Evolutionary conservation across 768 basidiomycete species (phyloP).

Genomic region (Phaeotremella fagi): DNA sequence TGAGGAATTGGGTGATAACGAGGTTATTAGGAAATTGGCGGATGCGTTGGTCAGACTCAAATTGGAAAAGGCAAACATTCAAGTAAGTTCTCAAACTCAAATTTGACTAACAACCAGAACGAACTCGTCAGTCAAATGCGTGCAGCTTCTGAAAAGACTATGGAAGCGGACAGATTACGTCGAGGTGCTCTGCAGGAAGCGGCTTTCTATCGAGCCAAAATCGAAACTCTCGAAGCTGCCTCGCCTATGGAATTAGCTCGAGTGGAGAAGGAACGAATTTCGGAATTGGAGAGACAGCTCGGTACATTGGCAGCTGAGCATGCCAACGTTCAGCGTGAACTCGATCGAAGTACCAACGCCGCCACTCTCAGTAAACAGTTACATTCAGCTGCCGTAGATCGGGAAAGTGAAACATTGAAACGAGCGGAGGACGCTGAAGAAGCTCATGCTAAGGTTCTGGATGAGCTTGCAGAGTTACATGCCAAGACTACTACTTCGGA

Average conservation of each 20-base stretch:
- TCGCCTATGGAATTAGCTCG: constrained; percentile 62
- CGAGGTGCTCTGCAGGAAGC: constrained; percentile 83
- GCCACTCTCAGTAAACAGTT: constrained; percentile 64
- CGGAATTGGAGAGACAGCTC: constrained; percentile 66
- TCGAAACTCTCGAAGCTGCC: constrained; percentile 74
- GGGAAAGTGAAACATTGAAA: constrained; percentile 66
- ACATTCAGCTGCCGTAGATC: constrained; percentile 71
- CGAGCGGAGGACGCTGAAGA: constrained; percentile 72
- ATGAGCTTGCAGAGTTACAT: constrained; percentile 68
- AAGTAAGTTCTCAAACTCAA: constrained; percentile 10
- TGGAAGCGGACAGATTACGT: constrained; percentile 72
- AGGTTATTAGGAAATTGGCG: constrained; percentile 52
- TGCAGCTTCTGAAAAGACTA: constrained; percentile 67
- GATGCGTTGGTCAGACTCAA: constrained; percentile 74
- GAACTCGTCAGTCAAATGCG: constrained; percentile 63
- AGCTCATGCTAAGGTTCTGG: constrained; percentile 58
- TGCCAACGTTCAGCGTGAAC: constrained; percentile 56
- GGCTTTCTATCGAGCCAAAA: constrained; percentile 89
- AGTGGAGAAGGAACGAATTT: constrained; percentile 72
- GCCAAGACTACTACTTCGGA: constrained; percentile 61
- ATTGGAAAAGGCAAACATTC: constrained; percentile 39
- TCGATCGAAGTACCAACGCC: constrained; percentile 67
- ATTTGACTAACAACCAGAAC: constrained; percentile 59
- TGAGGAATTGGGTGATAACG: constrained; percentile 51
- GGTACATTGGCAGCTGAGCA: constrained; percentile 61